Conservation (phyloP, 2,329 filamentous ascomycete species). For the Phyllosticta citrichinensis region DNA sequence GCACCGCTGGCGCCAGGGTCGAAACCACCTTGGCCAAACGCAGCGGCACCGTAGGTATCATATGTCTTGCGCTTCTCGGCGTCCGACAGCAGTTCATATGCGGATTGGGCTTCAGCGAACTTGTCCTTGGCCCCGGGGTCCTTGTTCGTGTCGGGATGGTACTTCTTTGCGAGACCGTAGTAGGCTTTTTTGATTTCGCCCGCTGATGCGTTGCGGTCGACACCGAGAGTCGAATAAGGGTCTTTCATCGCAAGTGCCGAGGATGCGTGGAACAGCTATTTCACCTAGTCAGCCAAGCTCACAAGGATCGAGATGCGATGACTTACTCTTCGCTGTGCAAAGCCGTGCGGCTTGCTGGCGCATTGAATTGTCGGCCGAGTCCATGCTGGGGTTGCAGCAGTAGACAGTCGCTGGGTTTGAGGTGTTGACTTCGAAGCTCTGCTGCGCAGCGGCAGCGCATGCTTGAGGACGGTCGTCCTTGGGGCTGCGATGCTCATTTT, state of each 20-base stretch:
- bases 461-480: conserved; percentile 12
- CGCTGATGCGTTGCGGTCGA: conserved; percentile 68
- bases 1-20: conserved; percentile 59
- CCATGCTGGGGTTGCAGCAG: conserved; percentile 7
- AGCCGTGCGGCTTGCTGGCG: conserved; percentile 12
- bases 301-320: not conserved
- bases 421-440: conserved; percentile 21
- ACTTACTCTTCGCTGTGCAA: conserved; percentile 23
- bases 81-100: conserved; percentile 90
- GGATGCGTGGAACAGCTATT: conserved; percentile 28
- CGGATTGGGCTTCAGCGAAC: conserved; percentile 83
- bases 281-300: not conserved
- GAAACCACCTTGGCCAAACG: conserved; percentile 56
- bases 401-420: conserved; percentile 2
- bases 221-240: conserved; percentile 79
- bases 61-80: conserved; percentile 86
- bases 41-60: conserved; percentile 81
- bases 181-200: conserved; percentile 97
- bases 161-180: conserved; percentile 95
- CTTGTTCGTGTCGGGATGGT: conserved; percentile 96
- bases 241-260: conserved; percentile 54
- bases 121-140: conserved; percentile 87
- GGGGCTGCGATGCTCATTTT: conserved; percentile 27
- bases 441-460: conserved; percentile 13
- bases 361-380: not conserved